phyloP scores from a whole-genome alignment of 805 yeast genomes.

The Kuraishia ogatae region DNA sequence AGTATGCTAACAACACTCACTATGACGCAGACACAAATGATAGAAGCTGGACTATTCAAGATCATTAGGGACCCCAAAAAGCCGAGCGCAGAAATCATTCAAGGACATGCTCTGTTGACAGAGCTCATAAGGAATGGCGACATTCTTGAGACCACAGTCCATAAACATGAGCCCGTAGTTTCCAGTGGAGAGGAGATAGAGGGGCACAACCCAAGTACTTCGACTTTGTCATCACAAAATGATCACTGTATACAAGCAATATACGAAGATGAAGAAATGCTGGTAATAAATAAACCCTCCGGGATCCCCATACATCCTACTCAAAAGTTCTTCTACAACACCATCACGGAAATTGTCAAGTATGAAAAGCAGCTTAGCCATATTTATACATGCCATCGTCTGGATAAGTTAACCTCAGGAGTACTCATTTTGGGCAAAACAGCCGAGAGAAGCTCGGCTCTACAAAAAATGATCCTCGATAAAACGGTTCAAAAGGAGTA shows the following conservation, averaged over 20 bases:
- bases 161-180: neutral
- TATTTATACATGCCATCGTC: slow-evolving; percentile 32
- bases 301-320: slow-evolving; percentile 51
- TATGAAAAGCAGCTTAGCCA: slow-evolving; percentile 16
- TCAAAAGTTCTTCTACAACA: slow-evolving; percentile 32
- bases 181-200: slow-evolving; percentile 4
- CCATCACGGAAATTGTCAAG: slow-evolving; percentile 32
- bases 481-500: slow-evolving; percentile 29
- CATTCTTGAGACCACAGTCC: neutral
- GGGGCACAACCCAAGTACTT: slow-evolving; percentile 16
- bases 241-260: slow-evolving; percentile 15
- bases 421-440: slow-evolving; percentile 33
- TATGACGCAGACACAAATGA: neutral
- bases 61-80: neutral
- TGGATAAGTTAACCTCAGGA: slow-evolving; percentile 46
- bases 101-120: neutral
- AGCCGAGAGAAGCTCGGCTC: slow-evolving; percentile 20
- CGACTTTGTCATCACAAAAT: neutral
- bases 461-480: slow-evolving; percentile 25
- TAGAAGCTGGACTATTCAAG: neutral
- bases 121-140: neutral
- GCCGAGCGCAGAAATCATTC: neutral
- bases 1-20: neutral
- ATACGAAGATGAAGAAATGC: slow-evolving; percentile 24
- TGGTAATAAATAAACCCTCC: slow-evolving; percentile 42